Percentiles rank a stretch among this genome's conserved stretches.
phyloP scores from a whole-genome alignment of 768 basidiomycete genomes.

The Boletus insuetus region DNA sequence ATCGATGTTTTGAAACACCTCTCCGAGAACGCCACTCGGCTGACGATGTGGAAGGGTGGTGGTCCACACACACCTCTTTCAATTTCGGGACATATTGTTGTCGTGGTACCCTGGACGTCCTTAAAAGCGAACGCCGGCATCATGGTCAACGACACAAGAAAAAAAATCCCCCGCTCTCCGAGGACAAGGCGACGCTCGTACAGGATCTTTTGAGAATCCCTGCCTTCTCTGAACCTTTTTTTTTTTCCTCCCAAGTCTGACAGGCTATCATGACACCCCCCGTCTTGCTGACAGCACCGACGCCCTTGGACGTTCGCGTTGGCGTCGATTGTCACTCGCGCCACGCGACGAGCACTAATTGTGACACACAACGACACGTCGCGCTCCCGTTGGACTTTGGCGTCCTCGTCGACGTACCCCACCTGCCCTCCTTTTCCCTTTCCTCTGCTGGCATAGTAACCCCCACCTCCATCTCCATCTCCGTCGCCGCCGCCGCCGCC shows the following conservation, averaged over 20 bases:
- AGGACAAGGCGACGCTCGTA: conserved; percentile 4
- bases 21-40: too few species aligned
- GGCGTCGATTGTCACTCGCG: too few species aligned
- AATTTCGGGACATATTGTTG: conserved; percentile 6
- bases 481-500: neutral
- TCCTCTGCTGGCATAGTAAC: too few species aligned
- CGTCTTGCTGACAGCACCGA: conserved; percentile 3
- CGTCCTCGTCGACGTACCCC: neutral
- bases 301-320: neutral
- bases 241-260: too few species aligned
- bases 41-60: neutral
- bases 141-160: conserved; percentile 1
- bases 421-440: neutral
- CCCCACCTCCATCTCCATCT: neutral
- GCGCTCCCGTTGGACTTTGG: neutral
- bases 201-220: neutral
- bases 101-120: neutral
- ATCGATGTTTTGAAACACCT: neutral
- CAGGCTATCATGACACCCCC: conserved; percentile 8
- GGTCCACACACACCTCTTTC: neutral
- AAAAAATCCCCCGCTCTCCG: neutral
- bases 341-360: too few species aligned
- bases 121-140: neutral
- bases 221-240: too few species aligned
- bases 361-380: too few species aligned